A percentile compares a stretch with the other conserved stretches of the same genome.
These are phyloP conservation scores for Stachybotrys chartarum DNA, from an alignment of 2,329 filamentous ascomycete genomes.

Conservation along the genomic window DNA sequence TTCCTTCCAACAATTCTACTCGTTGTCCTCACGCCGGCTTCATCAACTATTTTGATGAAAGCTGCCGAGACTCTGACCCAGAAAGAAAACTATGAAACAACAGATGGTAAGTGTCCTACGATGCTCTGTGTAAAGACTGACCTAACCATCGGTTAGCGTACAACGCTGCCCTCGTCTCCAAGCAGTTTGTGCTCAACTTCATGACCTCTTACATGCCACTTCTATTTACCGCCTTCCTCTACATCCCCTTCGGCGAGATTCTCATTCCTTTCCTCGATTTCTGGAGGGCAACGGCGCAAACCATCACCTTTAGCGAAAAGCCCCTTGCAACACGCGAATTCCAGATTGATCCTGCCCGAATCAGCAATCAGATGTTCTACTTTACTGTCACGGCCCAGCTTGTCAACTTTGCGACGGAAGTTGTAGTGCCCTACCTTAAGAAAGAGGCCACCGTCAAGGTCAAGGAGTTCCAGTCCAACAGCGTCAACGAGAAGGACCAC, in stretches of 20 bases:
- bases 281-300: constrained; percentile 66
- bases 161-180: constrained; percentile 77
- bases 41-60: constrained; percentile 66
- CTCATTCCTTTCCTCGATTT: constrained; percentile 82
- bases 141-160: constrained; percentile 45
- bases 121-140: not conserved
- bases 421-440: constrained; percentile 79
- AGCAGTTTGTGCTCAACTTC: constrained; percentile 94
- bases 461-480: constrained; percentile 62
- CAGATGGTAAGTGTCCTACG: constrained; percentile 45
- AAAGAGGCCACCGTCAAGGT: constrained; percentile 71
- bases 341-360: constrained; percentile 71
- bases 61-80: constrained; percentile 73
- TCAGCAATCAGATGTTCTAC: constrained; percentile 90
- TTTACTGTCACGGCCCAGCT: constrained; percentile 92
- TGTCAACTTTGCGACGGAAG: constrained; percentile 78
- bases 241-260: constrained; percentile 81
- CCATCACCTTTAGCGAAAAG: constrained; percentile 69
- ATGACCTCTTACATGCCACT: constrained; percentile 91
- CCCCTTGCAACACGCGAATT: constrained; percentile 61
- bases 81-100: constrained; percentile 87
- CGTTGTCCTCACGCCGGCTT: constrained; percentile 71
- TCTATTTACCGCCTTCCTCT: constrained; percentile 89
- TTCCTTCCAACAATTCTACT: constrained; percentile 86
- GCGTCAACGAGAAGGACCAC: constrained; percentile 50